Evolutionary conservation across 148 eudicot genomes (phyloP).

Genomic region (Diospyros lotus): DNA sequence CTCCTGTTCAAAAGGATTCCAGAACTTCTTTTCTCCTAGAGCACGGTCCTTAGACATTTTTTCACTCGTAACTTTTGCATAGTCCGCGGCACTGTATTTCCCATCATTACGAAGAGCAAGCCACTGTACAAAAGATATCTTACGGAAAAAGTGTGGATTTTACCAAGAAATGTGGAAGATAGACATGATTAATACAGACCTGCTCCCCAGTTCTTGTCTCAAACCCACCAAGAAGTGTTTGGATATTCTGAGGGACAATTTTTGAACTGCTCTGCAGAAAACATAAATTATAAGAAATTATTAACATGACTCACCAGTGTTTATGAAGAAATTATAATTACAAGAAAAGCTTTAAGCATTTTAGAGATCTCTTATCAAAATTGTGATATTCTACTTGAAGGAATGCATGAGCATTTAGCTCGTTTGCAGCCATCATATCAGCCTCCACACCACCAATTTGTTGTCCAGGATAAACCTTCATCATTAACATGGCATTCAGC

Average conservation of each 20-base stretch:
- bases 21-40: constrained; percentile 42
- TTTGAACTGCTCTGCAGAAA: constrained; percentile 61
- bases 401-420: constrained; percentile 66
- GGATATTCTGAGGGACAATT: constrained; percentile 41
- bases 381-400: constrained; percentile 52
- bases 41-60: constrained; percentile 37
- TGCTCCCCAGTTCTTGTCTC: constrained; percentile 98
- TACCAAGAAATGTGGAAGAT: constrained; percentile 2
- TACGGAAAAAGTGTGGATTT: not conserved
- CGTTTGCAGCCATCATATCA: constrained; percentile 98
- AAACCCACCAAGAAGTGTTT: constrained; percentile 79
- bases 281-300: not conserved
- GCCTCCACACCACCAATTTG: constrained; percentile 86
- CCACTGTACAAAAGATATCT: constrained; percentile 54
- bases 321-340: not conserved
- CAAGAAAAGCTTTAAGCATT: not conserved
- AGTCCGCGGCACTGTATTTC: constrained; percentile 81
- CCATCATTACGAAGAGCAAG: constrained; percentile 92
- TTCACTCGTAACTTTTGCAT: constrained; percentile 67
- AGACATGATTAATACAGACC: constrained; percentile 34
- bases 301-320: not conserved
- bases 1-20: constrained; percentile 78
- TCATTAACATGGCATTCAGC: constrained; percentile 7
- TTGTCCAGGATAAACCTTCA: constrained; percentile 88
- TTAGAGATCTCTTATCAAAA: constrained; percentile 6